Percentiles rank a stretch among this genome's conserved stretches.
Evolutionary conservation across 2,329 filamentous ascomycete species (phyloP).

Genomic region (Ambrosiella cleistominuta): DNA sequence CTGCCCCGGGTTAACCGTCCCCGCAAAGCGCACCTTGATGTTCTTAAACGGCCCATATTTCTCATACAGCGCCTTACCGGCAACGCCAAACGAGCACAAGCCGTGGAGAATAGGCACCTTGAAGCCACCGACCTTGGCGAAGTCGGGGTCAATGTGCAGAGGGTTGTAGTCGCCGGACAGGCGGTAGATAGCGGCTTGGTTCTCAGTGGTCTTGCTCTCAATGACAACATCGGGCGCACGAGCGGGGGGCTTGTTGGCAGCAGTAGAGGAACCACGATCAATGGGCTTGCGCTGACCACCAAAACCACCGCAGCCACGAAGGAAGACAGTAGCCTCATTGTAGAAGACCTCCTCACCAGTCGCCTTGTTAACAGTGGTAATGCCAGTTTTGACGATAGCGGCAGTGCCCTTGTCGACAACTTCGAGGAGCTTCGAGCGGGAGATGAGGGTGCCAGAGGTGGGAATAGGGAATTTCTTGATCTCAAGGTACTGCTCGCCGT

Average conservation of each 20-base stretch:
- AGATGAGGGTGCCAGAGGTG: slow-evolving; percentile 59
- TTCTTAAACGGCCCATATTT: slow-evolving; percentile 72
- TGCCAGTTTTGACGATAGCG: slow-evolving; percentile 63
- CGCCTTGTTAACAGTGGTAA: slow-evolving; percentile 67
- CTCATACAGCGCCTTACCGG: slow-evolving; percentile 76
- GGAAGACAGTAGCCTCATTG: slow-evolving; percentile 87
- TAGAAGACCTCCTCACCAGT: slow-evolving; percentile 89
- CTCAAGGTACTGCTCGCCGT: slow-evolving; percentile 97
- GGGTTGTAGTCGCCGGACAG: slow-evolving; percentile 92
- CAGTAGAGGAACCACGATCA: slow-evolving; percentile 66
- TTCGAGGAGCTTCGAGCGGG: slow-evolving; percentile 68
- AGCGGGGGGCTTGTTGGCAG: slow-evolving; percentile 59
- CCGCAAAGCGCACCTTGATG: slow-evolving; percentile 83
- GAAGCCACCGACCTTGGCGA: slow-evolving; percentile 92
- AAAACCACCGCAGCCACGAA: slow-evolving; percentile 81
- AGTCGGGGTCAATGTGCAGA: slow-evolving; percentile 84
- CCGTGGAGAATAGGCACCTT: slow-evolving; percentile 87
- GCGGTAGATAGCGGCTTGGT: slow-evolving; percentile 86
- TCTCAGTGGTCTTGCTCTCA: slow-evolving; percentile 71
- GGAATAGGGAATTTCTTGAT: slow-evolving; percentile 83
- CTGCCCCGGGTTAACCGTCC: slow-evolving; percentile 69
- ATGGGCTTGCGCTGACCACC: slow-evolving; percentile 61
- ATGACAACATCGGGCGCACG: slow-evolving; percentile 64
- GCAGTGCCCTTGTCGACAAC: slow-evolving; percentile 92
- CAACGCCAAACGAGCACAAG: slow-evolving; percentile 86